These are phyloP conservation scores for Rhynchosporium agropyri DNA, from an alignment of 2,329 filamentous ascomycete genomes.

Conservation along the genomic window DNA sequence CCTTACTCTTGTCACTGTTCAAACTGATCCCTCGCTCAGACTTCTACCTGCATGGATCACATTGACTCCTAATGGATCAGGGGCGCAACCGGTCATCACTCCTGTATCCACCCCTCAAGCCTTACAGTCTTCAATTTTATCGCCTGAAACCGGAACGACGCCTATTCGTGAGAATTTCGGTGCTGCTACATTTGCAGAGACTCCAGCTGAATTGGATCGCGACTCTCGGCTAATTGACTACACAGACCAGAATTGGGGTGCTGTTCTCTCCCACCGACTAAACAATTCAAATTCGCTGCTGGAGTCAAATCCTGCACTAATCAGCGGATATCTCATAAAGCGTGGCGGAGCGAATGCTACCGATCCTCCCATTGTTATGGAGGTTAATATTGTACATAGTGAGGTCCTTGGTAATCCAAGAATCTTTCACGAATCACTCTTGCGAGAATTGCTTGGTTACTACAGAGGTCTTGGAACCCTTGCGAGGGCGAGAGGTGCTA, in stretches of 20 bases:
- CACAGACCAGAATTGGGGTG: constrained; percentile 76
- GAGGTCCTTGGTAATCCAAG: constrained; percentile 45
- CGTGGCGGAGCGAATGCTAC: constrained; percentile 57
- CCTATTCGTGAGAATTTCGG: constrained; percentile 35
- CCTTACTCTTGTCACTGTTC: constrained; percentile 64
- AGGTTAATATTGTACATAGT: constrained; percentile 64
- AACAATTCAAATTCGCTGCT: constrained; percentile 60
- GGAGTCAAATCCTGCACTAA: constrained; percentile 59
- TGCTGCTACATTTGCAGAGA: constrained; percentile 43
- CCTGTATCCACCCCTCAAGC: constrained; percentile 68
- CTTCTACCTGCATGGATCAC: constrained; percentile 59
- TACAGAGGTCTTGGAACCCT: constrained; percentile 71
- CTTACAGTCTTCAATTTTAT: constrained; percentile 53
- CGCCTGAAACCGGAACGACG: constrained; percentile 55
- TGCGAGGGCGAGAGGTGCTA: constrained; percentile 65
- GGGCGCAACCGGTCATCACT: constrained; percentile 53
- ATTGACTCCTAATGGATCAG: constrained; percentile 48
- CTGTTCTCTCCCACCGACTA: constrained; percentile 67
- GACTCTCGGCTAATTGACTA: constrained; percentile 73
- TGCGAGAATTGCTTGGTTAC: constrained; percentile 71
- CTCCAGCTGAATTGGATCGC: constrained; percentile 56
- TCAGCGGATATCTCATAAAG: constrained; percentile 69
- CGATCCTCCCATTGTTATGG: constrained; percentile 62
- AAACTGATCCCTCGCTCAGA: constrained; percentile 65
- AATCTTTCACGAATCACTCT: constrained; percentile 58